phyloP scores from a whole-genome alignment of 1,284 basidiomycete genomes.

The Polyporus tsugae region DNA sequence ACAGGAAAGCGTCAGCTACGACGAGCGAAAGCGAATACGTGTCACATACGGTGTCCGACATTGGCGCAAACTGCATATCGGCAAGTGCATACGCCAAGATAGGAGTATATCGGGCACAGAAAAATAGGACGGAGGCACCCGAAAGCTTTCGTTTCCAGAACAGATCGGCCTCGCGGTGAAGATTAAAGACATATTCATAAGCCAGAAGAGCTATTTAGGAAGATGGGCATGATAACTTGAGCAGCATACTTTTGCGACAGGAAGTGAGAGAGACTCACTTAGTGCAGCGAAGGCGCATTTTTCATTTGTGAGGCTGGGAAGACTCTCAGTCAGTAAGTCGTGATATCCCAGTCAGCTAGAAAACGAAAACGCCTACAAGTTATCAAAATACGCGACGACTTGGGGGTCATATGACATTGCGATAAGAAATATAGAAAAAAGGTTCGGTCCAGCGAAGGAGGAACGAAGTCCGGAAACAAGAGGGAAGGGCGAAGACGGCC shows the following conservation, averaged over 20 bases:
- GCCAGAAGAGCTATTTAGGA: not conserved
- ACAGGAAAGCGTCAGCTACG: not conserved
- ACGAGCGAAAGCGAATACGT: not conserved
- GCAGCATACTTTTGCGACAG: too few relatives aligned
- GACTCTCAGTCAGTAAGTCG: not conserved
- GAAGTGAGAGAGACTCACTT: not conserved
- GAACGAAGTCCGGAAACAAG: not conserved
- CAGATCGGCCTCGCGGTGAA: not conserved
- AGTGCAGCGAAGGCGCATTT: not conserved
- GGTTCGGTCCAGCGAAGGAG: not conserved
- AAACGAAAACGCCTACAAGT: not conserved
- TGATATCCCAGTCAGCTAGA: not conserved
- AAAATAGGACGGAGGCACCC: constrained; percentile 1
- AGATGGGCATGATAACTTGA: not conserved
- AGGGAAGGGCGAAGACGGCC: not conserved
- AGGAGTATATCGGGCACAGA: not conserved
- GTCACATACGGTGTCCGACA: not conserved
- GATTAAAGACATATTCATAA: not conserved
- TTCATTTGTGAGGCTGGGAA: not conserved
- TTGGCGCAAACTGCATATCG: not conserved
- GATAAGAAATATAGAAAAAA: not conserved
- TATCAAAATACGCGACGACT: not conserved
- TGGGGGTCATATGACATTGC: not conserved
- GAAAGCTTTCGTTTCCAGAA: not conserved
- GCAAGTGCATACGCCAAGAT: not conserved